Percentiles rank a stretch among this genome's conserved stretches.
These are phyloP conservation scores for Torulaspora delbrueckii DNA, from an alignment of 805 yeast genomes.

Conservation along the genomic window DNA sequence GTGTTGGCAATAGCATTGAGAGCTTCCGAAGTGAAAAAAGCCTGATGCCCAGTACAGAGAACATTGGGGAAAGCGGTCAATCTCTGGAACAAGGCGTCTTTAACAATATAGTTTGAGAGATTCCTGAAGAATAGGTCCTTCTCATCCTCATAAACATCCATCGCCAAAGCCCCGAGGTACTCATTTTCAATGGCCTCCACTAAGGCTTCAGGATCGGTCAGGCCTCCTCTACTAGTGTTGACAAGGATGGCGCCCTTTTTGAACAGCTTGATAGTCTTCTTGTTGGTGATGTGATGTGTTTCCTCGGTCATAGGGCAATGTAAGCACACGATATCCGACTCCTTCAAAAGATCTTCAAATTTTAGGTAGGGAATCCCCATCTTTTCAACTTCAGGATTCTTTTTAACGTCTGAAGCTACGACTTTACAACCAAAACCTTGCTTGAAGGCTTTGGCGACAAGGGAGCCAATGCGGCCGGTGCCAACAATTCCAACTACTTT, in stretches of 20 bases:
- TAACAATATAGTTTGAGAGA: too few species aligned
- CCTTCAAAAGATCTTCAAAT: neutral
- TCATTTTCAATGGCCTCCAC: neutral
- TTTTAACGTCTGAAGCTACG: neutral
- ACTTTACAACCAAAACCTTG: neutral
- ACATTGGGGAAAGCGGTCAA: too few species aligned
- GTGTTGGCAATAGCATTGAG: too few species aligned
- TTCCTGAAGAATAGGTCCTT: too few species aligned
- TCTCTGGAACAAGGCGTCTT: too few species aligned
- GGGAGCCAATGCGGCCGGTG: neutral
- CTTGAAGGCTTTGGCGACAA: neutral
- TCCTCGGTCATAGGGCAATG: neutral
- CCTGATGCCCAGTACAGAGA: too few species aligned
- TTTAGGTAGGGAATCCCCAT: neutral
- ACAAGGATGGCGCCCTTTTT: neutral
- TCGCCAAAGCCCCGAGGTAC: neutral
- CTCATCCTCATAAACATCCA: neutral
- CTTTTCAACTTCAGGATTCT: neutral
- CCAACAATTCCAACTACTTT: neutral
- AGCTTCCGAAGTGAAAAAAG: too few species aligned
- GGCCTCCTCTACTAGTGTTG: neutral
- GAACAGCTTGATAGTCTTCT: neutral
- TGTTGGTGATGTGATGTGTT: neutral
- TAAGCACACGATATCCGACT: neutral
- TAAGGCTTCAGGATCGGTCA: neutral